These are phyloP conservation scores for Candida ulmi DNA, from an alignment of 805 yeast species.

Conservation along the genomic window DNA sequence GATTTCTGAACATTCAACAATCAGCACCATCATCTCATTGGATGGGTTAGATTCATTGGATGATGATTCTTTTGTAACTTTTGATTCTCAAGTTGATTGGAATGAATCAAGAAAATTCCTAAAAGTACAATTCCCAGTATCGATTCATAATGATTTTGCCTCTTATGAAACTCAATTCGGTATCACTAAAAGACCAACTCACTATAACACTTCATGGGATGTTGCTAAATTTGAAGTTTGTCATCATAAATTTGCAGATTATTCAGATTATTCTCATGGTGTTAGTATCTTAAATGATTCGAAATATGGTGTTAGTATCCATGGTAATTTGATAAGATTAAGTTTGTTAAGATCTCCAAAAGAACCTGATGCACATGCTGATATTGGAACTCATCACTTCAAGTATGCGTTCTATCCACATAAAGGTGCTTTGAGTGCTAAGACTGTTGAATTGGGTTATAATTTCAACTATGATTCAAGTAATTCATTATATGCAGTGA, in stretches of 20 bases:
- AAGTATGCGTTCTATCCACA: constrained; percentile 86
- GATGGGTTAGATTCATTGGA: constrained; percentile 42
- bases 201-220: constrained; percentile 94
- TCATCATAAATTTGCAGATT: constrained; percentile 90
- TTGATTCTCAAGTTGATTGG: constrained; percentile 72
- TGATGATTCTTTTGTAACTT: constrained; percentile 37
- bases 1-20: constrained; percentile 50
- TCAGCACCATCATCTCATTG: constrained; percentile 66
- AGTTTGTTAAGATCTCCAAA: constrained; percentile 87
- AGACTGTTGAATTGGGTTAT: constrained; percentile 69
- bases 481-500: constrained; percentile 13
- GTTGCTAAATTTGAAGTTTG: constrained; percentile 95
- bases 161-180: constrained; percentile 95
- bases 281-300: constrained; percentile 77
- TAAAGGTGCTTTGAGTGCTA: constrained; percentile 53
- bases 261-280: constrained; percentile 82
- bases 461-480: constrained; percentile 60
- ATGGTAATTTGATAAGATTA: constrained; percentile 86
- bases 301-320: constrained; percentile 90
- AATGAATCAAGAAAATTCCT: constrained; percentile 81
- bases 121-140: constrained; percentile 93
- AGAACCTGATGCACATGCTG: constrained; percentile 92
- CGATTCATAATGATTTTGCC: constrained; percentile 69
- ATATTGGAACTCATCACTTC: constrained; percentile 82
- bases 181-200: constrained; percentile 85